phyloP scores from a whole-genome alignment of 768 basidiomycete genomes.

The Termitomyces sp. region DNA sequence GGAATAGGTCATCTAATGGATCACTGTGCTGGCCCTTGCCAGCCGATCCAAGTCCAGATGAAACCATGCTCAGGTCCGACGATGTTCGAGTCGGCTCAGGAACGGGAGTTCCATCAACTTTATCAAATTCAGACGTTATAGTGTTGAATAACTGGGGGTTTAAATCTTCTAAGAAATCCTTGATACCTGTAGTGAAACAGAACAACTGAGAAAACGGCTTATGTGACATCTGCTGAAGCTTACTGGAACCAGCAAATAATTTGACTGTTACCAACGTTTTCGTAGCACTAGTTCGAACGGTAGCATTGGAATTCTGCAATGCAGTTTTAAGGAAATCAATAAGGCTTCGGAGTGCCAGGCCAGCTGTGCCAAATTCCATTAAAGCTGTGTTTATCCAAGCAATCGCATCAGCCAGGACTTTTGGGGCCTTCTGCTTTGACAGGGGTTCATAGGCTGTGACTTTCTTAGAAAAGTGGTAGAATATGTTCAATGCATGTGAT shows the following conservation, averaged over 20 bases:
- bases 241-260: conserved; percentile 87
- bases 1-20: conserved; percentile 91
- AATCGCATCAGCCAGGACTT: conserved; percentile 88
- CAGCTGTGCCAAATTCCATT: conserved; percentile 87
- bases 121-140: conserved; percentile 89
- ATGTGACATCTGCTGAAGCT: conserved; percentile 9
- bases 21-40: conserved; percentile 42
- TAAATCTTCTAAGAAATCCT: conserved; percentile 87
- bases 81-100: conserved; percentile 79
- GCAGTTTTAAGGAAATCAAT: conserved; percentile 89
- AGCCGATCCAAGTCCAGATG: conserved; percentile 36
- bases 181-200: conserved; percentile 56
- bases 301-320: conserved; percentile 90
- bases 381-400: conserved; percentile 85
- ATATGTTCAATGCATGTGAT: neutral
- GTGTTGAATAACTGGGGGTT: conserved; percentile 92
- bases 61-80: conserved; percentile 59
- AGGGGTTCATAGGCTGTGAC: conserved; percentile 84
- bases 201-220: neutral
- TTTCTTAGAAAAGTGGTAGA: conserved; percentile 3
- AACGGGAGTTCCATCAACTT: conserved; percentile 69
- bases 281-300: conserved; percentile 90
- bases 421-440: conserved; percentile 94
- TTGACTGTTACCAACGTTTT: conserved; percentile 89
- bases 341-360: conserved; percentile 74